Percentiles rank a stretch among this genome's conserved stretches.
These are phyloP conservation scores for Eutrema yunnanense DNA, from an alignment of 345 rosid genomes.

Conservation along the genomic window DNA sequence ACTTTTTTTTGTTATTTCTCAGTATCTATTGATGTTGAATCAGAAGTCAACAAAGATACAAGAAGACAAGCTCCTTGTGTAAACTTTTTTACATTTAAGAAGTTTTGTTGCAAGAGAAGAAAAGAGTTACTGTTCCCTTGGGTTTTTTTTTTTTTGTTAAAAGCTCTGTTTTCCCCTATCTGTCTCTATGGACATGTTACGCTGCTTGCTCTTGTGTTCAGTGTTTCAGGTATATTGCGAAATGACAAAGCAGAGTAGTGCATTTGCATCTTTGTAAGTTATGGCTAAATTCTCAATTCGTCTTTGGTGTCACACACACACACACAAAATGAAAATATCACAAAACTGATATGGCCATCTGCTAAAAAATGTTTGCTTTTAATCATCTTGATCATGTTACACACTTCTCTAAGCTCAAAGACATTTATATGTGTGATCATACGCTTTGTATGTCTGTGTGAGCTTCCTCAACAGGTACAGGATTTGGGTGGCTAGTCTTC, in stretches of 20 bases:
- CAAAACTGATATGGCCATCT: not conserved
- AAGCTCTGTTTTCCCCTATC: not conserved
- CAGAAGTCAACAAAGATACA: constrained; percentile 1
- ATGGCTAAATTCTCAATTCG: not conserved
- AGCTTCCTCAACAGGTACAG: constrained; percentile 9
- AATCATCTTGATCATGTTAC: not conserved
- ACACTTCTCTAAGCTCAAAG: too few species aligned
- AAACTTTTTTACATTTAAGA: not conserved
- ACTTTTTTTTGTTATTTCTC: not conserved
- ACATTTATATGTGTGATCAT: not conserved
- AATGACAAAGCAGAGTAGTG: not conserved
- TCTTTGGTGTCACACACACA: too few species aligned
- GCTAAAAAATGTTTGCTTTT: not conserved
- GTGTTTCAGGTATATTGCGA: not conserved
- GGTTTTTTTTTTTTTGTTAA: not conserved
- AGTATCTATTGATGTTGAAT: not conserved
- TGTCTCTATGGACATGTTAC: not conserved
- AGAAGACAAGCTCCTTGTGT: not conserved
- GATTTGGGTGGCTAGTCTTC: not conserved
- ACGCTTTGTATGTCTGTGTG: constrained; percentile 2
- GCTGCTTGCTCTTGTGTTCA: not conserved
- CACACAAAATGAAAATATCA: not conserved
- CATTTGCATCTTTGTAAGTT: not conserved
- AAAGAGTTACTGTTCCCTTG: not conserved
- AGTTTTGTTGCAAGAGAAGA: not conserved